Base-by-base conservation (phyloP, 345 rosid genomes). In the Xanthoceras sorbifolium region DNA sequence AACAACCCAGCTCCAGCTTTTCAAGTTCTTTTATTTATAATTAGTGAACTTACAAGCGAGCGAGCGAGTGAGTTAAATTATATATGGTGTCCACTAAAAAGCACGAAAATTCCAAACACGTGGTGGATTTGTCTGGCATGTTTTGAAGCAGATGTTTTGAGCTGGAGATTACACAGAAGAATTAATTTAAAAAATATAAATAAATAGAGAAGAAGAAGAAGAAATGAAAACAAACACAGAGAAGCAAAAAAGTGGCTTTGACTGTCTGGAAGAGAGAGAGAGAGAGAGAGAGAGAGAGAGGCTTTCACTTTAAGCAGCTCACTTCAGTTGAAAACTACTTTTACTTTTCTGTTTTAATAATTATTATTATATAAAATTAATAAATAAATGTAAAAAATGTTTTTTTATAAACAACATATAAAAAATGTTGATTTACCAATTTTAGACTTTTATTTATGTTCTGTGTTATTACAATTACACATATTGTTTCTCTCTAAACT, bases 161-260 rank as follows among this genome's bases (percentile, higher is more conserved):
- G 50, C 22, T 42, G 69, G 59, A 74, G 75, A 73, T 31, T 69
- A 52, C 64, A 73, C 70, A 29, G 50, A 68, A 75, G 28, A 76
- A 77, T 68, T 26, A 34, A 50, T 61, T 22, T 22, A 4, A 71
- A 46, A 23, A 6, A 69, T 1, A 44, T 40, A 50, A 77, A 68
- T 34, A 65, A 66, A 78, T 50, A 40, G 69, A 54, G 63, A 44
- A 34, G 65, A 42, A 25, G 61, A 57, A 6, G 62, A 57, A 57
- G 62, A 57, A 57, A 57, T 57, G 38, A 65, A 64, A 63, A 71
- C 26, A 71, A 64, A 31, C 18, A 54, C 1, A 54, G 60, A 57
- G 62, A 57, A n/a, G 28, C 62, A 57, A 9, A 57, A 57, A 9
- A 57, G 26, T 57, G 28, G 25, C 22, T 17, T 57, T 57, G n/a